Base-by-base conservation (phyloP, 2,329 filamentous ascomycete species). In the Atkinsonella hypoxylon region DNA sequence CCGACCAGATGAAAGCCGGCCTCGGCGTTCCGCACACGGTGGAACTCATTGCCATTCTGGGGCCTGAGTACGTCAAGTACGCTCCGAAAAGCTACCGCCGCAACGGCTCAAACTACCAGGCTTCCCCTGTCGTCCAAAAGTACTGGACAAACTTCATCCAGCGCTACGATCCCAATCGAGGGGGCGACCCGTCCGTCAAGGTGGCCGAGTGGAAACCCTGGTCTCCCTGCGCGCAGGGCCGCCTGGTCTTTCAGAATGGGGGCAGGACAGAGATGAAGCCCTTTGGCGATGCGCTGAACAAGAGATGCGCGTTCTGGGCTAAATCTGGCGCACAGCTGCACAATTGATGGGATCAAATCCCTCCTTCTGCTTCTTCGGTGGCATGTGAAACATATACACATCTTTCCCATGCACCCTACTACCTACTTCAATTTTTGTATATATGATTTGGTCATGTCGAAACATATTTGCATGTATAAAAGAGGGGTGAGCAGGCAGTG, bases 61-160 rank as follows among this genome's bases (percentile, higher is more conserved):
- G 85, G 0, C 77, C 81, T 0, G 67, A 73, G 3, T 77, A 83
- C 59, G 70, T 52, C 11, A 43, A 75, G 2, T 65, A 69, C 67
- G 68, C 73, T 1, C 82, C 83, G 0, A 59, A 60, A 2, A 82
- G 77, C 45, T 88, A 87, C 57, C 62, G 62, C 8, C 61, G 67
- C 0, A 70, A 69, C 3, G 69, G 68, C 13, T 64, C 66, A 13
- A 88, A 89, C 55, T 74, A 68, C 1, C 60, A 61, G 0, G 79
- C 85, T 6, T 72, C 85, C 1, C 71, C 77, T 0, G 66, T 84
- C 0, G 75, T 85, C 30, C 82, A 87, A 59, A 75, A 72, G 0
- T 90, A 89, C 64, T 89, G 84, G 83, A 78, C 81, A 1, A 86
- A 81, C 55, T 90, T 90, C 61, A 80, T 90, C 53, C 68, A 77